Evolutionary conservation across 768 basidiomycete genomes (phyloP), one percentile per base, ranked within the genome.

Genomic region (Tylopilus sp.): DNA sequence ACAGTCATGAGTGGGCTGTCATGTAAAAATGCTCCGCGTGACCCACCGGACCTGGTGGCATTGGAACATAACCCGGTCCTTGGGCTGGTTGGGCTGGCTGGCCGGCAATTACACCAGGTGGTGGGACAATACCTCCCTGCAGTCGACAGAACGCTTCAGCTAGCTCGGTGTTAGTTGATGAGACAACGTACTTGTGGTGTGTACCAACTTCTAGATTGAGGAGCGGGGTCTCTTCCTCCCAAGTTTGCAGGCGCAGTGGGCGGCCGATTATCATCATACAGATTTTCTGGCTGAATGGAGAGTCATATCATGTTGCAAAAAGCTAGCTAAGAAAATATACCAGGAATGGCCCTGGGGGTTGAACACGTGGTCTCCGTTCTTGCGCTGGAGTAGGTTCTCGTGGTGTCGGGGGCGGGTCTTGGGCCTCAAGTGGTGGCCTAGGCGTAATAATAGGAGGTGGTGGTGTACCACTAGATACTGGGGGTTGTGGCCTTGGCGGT

Each of bases 1-100:
- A 15, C 35, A 55, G 10, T 42, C 48, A 26, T 61, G 20, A 51
- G 30, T 36, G 31, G 26, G 30, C 42, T 47, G n/a, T 22, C n/a
- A 23, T 38, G 15, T 10, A 35, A 30, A 18, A 11, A 28, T 10
- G 39, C 35, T 47, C 10, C 6, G 40, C 6, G 25, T 22, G 2
- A 75, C 81, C 67, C 55, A 84, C 83, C 38, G 81, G 82, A 40
- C 76, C 76, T 25, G 72, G 62, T 26, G 79, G 81, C 76, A 80
- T 78, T 23, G 70, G 69, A 21, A 73, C 58, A 60, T 75, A 77
- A 9, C 60, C 57, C 2, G 71, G 67, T 18, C 64, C 66, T 39
- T 58, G 56, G 23, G 50, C 61, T 22, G 60, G 52, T 50, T 58
- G 69, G 42, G 50, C 50, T 21, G 57, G 47, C 31, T 35, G 50